These are phyloP conservation scores for Coemansia sp. DNA, from an alignment of 192 early-diverging fungal genomes.

Conservation along the genomic window DNA sequence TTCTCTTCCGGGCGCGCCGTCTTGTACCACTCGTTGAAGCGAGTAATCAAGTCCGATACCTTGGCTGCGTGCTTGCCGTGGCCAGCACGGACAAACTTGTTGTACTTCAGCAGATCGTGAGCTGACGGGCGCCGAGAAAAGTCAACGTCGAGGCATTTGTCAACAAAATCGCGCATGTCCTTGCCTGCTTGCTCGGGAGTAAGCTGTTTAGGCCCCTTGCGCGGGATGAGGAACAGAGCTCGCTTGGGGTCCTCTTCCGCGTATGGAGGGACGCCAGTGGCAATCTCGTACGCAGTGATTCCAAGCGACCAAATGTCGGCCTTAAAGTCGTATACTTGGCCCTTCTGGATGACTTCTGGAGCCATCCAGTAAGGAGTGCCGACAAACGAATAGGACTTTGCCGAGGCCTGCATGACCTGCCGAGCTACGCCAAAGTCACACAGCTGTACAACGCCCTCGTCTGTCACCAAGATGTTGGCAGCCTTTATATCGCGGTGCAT, in stretches of 20 bases:
- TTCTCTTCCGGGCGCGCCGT: slow-evolving; percentile 38
- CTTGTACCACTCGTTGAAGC: slow-evolving; percentile 42
- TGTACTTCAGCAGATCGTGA: slow-evolving; percentile 77
- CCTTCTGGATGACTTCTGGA: slow-evolving; percentile 79
- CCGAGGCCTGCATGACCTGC: slow-evolving; percentile 68
- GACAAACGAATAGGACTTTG: slow-evolving; percentile 90
- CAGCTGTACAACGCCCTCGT: slow-evolving; percentile 86
- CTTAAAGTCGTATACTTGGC: slow-evolving; percentile 88
- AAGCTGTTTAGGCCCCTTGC: slow-evolving; percentile 74
- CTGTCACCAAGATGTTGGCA: slow-evolving; percentile 91
- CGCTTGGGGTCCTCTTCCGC: slow-evolving; percentile 87
- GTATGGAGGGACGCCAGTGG: slow-evolving; percentile 92
- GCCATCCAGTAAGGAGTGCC: slow-evolving; percentile 94
- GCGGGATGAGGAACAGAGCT: slow-evolving; percentile 85
- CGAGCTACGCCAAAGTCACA: slow-evolving; percentile 97
- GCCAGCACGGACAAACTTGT: slow-evolving; percentile 48
- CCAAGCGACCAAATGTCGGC: slow-evolving; percentile 99
- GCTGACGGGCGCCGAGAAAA: slow-evolving; percentile 85
- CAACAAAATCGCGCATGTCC: slow-evolving; percentile 86
- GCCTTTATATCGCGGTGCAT: slow-evolving; percentile 99
- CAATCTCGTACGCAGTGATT: slow-evolving; percentile 96
- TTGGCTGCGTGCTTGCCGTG: slow-evolving; percentile 51
- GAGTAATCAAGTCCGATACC: slow-evolving; percentile 45
- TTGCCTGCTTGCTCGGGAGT: slow-evolving; percentile 74
- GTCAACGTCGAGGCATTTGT: slow-evolving; percentile 80